Conservation (phyloP, 768 basidiomycete species). For the Trametes coccinea region DNA sequence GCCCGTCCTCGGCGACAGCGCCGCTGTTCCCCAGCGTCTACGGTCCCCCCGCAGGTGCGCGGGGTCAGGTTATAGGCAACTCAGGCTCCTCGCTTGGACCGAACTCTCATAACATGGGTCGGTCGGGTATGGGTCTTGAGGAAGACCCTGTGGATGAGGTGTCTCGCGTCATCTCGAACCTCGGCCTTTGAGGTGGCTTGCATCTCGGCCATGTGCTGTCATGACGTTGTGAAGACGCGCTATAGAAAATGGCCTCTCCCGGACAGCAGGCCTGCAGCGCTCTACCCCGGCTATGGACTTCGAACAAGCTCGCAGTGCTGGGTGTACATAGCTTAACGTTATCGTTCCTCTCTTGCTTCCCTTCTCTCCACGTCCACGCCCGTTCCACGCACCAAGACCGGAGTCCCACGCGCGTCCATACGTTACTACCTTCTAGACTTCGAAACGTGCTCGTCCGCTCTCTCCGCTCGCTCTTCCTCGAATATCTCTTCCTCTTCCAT, state of each 20-base stretch:
- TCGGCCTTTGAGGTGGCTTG: slow-evolving; percentile 30
- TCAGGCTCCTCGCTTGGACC: slow-evolving; percentile 28
- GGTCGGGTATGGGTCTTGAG: slow-evolving; percentile 40
- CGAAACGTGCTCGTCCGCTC: slow-evolving; percentile 20
- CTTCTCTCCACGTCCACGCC: neutral
- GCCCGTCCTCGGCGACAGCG: slow-evolving; percentile 74
- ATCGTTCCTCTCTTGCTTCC: neutral
- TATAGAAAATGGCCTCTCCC: slow-evolving; percentile 13
- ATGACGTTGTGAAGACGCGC: slow-evolving; percentile 2
- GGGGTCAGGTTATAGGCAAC: slow-evolving; percentile 30
- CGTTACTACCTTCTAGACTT: slow-evolving; percentile 22
- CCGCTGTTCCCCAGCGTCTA: slow-evolving; percentile 88
- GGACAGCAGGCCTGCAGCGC: slow-evolving; percentile 19
- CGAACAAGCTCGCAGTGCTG: slow-evolving; percentile 4
- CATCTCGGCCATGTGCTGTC: neutral
- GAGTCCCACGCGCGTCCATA: slow-evolving; percentile 17
- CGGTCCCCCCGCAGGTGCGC: slow-evolving; percentile 45
- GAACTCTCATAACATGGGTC: slow-evolving; percentile 26
- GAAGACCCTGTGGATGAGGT: slow-evolving; percentile 69
- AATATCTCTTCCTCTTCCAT: neutral
- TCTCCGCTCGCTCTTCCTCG: slow-evolving; percentile 14
- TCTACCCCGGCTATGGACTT: slow-evolving; percentile 11
- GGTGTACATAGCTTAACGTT: slow-evolving; percentile 18
- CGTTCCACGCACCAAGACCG: slow-evolving; percentile 7
- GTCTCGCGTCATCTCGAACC: slow-evolving; percentile 70